Evolutionary conservation across 495 filamentous ascomycete genomes (phyloP).

Genomic region (Aspergillus carlsbadensis): DNA sequence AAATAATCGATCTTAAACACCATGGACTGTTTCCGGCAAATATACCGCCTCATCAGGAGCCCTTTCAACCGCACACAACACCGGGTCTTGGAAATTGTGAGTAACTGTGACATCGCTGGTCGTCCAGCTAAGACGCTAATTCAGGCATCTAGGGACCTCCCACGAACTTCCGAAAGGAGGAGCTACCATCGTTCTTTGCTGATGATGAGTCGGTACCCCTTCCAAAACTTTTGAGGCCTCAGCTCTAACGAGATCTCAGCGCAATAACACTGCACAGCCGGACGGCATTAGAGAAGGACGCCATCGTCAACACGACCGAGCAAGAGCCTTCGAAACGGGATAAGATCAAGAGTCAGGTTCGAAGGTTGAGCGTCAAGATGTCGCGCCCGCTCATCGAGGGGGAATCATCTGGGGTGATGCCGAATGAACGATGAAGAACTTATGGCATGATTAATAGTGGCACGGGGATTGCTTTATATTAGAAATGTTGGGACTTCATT

Average conservation of each 20-base stretch:
- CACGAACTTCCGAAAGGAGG: slow-evolving; percentile 48
- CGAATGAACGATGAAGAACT: not conserved
- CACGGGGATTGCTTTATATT: slow-evolving; percentile 26
- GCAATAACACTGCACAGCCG: slow-evolving; percentile 41
- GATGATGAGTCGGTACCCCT: slow-evolving; percentile 45
- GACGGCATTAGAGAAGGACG: slow-evolving; percentile 34
- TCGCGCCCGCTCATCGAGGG: slow-evolving; percentile 22
- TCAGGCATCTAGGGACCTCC: slow-evolving; percentile 36
- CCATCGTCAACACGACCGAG: slow-evolving; percentile 25
- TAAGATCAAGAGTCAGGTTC: slow-evolving; percentile 34
- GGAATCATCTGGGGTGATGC: slow-evolving; percentile 10
- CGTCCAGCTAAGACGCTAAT: not conserved
- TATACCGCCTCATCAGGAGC: slow-evolving; percentile 36
- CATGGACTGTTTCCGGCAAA: slow-evolving; percentile 45
- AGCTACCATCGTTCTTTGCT: slow-evolving; percentile 38
- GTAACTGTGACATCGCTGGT: slow-evolving; percentile 11
- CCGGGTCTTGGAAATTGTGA: slow-evolving; percentile 39
- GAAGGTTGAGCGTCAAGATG: slow-evolving; percentile 33
- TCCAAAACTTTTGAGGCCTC: slow-evolving; percentile 16
- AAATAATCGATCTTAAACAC: not conserved
- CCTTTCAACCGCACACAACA: slow-evolving; percentile 33
- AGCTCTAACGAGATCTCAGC: slow-evolving; percentile 34
- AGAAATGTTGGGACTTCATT: slow-evolving; percentile 51
- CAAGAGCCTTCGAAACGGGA: slow-evolving; percentile 30
- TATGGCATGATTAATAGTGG: too few species aligned